phyloP scores from a whole-genome alignment of 805 yeast genomes.

The Saturnispora diversa region DNA sequence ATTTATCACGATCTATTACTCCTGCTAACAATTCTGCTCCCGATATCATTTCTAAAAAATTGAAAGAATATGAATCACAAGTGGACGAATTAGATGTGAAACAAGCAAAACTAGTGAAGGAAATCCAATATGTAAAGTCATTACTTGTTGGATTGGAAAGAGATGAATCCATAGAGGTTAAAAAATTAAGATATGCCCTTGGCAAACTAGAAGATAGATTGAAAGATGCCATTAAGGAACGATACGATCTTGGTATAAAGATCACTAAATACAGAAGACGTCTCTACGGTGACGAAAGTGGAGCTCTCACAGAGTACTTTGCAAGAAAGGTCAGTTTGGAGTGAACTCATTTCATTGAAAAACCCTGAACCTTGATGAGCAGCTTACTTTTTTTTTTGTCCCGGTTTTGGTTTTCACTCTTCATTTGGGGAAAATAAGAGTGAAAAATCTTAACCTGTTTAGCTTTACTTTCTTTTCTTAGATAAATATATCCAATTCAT shows the following conservation, averaged over 20 bases:
- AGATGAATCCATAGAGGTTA: conserved; percentile 19
- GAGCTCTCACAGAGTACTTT: conserved; percentile 45
- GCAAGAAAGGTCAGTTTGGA: conserved; percentile 41
- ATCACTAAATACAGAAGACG: conserved; percentile 23
- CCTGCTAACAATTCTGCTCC: conserved; percentile 9
- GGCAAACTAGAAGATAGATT: conserved; percentile 24
- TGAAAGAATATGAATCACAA: conserved; percentile 16
- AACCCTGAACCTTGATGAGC: conserved; percentile 6
- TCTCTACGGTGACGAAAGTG: conserved; percentile 26
- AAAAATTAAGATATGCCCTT: conserved; percentile 25
- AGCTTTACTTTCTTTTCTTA: background rate
- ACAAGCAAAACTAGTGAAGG: conserved; percentile 26
- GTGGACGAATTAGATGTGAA: conserved; percentile 18
- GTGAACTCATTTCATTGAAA: background rate
- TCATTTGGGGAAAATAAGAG: too few relatives aligned
- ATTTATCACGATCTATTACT: conserved; percentile 10
- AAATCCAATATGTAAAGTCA: conserved; percentile 25
- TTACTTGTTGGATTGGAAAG: conserved; percentile 15
- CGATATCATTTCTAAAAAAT: conserved; percentile 12
- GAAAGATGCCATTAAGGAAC: conserved; percentile 23
- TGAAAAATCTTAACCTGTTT: too few relatives aligned
- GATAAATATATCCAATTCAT: too few relatives aligned
- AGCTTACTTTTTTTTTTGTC: too few relatives aligned
- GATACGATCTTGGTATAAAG: conserved; percentile 27
- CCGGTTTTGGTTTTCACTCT: too few relatives aligned